A percentile compares a stretch with the other conserved stretches of the same genome.
Evolutionary conservation across 1,284 basidiomycete genomes (phyloP).

Genomic region (Abortiporus biennis): DNA sequence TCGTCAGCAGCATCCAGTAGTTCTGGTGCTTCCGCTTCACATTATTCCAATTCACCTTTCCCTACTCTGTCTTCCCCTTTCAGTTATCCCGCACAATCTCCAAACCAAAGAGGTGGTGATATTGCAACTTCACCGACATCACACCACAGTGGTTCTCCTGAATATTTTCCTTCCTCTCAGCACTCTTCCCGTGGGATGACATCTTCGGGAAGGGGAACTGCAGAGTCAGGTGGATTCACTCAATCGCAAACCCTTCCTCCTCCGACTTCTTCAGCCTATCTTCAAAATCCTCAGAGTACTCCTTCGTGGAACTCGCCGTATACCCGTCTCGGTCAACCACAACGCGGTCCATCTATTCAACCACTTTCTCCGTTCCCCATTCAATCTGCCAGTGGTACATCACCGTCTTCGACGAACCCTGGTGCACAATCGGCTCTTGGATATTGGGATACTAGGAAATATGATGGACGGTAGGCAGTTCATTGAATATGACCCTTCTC

Average conservation of each 20-base stretch:
- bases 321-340: conserved; percentile 7
- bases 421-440: conserved; percentile 11
- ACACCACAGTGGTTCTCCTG: conserved; percentile 13
- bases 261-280: conserved; percentile 8
- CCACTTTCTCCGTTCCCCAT: conserved; percentile 9
- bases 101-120: conserved; percentile 16
- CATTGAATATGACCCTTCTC: background rate
- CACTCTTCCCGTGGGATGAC: conserved; percentile 5
- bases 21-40: conserved; percentile 17
- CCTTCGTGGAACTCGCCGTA: too few relatives aligned
- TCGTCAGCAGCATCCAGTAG: conserved; percentile 23
- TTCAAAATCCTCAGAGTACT: too few relatives aligned
- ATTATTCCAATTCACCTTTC: conserved; percentile 20
- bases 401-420: conserved; percentile 13
- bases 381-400: conserved; percentile 9
- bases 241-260: conserved; percentile 8
- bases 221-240: conserved; percentile 9
- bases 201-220: conserved; percentile 8
- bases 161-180: conserved; percentile 15
- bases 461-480: conserved; percentile 12
- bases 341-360: conserved; percentile 12
- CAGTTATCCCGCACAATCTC: conserved; percentile 33
- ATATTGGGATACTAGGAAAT: conserved; percentile 18
- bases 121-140: conserved; percentile 20
- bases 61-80: conserved; percentile 36